Base-by-base conservation (phyloP, 1,139 yeast genomes). In the Saccharomycopsis hybrid region DNA sequence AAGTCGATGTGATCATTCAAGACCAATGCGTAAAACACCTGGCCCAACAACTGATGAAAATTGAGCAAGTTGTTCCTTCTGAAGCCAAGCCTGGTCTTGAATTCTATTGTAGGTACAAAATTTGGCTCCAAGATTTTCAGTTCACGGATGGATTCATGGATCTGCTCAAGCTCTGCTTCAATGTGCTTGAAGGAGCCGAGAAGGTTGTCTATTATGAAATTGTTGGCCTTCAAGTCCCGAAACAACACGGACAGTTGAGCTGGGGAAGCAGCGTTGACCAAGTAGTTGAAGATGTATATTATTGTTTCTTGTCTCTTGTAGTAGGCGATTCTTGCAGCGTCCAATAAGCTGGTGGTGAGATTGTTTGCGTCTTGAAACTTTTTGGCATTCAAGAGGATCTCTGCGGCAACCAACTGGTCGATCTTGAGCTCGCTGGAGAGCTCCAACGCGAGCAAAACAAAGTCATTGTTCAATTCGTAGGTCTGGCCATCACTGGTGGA, bases 31-130 rank as follows among this genome's bases (percentile, higher is more conserved):
- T 63, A 78, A 32, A 84, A 66, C 3, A 88, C 68, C 60, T 81
- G 85, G 41, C 92, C 84, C 54, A 90, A 66, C 2, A 74, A 62
- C 58, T 87, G 96, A 62, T 89, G 95, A 58, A 82, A 82, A 47
- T 70, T 71, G 53, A 79, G 73, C 35, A 86, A 67, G 57, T 80
- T 80, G 48, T 77, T 77, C 54, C 87, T 78, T 59, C 85, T 76
- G 37, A 58, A 76, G 80, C 46, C 71, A 72, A 46, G 82, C 64
- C 18, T 78, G 71, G 57, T 79, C 77, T 43, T 77, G 73, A 57
- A 85, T 80, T 8, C 77, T 64, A 54, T 76, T 72, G 48, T 37
- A 27, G 36, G 9, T n/a, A 47, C 8, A 51, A 70, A 59, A 62
- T 66, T 65, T 29, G 68, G 71, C 1, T 80, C 82, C 46, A 80